Conservation (phyloP, 441 rosid genomes). For the Cnidoscolus chayamansa region DNA sequence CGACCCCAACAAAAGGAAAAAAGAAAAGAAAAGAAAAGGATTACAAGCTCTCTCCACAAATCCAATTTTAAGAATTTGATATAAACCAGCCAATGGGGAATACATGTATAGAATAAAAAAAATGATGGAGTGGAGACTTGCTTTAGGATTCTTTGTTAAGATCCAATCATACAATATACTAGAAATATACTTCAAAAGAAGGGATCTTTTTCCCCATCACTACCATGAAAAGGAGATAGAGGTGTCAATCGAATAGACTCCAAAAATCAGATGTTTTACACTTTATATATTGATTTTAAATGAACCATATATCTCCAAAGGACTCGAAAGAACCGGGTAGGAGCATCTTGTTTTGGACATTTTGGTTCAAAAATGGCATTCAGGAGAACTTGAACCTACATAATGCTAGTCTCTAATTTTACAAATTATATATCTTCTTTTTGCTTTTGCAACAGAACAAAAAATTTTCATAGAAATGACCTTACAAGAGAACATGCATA, state of each 20-base stretch:
- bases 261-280: not conserved
- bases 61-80: not conserved
- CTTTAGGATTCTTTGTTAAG: not conserved
- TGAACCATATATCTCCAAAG: not conserved
- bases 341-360: not conserved
- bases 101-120: not conserved
- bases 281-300: not conserved
- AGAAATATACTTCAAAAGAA: not conserved
- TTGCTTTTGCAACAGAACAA: not conserved
- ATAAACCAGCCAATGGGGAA: not conserved
- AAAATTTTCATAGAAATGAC: not conserved
- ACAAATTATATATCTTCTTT: not conserved
- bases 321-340: not conserved
- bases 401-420: not conserved
- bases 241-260: not conserved
- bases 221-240: not conserved
- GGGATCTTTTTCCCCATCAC: not conserved
- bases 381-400: not conserved
- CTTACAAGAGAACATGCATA: not conserved
- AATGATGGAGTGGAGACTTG: not conserved
- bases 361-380: not conserved
- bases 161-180: not conserved
- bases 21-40: not conserved
- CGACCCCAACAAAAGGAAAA: too few species aligned
- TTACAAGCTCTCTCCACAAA: not conserved